A percentile compares a stretch with the other conserved stretches of the same genome.
phyloP scores from a whole-genome alignment of 2,329 filamentous ascomycete species.

The Sclerotinia sclerotiorum region DNA sequence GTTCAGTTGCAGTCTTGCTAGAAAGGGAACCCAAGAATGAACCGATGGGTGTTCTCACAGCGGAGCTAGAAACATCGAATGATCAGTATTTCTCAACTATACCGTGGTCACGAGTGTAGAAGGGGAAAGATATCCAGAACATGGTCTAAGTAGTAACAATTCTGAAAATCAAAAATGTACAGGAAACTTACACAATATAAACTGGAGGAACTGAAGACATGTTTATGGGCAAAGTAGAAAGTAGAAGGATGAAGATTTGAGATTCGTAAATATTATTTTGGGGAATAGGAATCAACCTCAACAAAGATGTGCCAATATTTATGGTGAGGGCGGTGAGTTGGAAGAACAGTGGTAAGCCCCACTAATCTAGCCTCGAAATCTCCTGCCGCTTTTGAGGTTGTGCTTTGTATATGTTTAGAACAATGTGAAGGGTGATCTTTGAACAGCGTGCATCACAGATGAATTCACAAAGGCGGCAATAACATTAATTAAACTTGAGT shows the following conservation, averaged over 20 bases:
- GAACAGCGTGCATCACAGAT: neutral
- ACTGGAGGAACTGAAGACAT: constrained; percentile 84
- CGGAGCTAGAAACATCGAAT: constrained; percentile 49
- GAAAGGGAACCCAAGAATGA: constrained; percentile 93
- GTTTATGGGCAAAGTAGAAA: constrained; percentile 39
- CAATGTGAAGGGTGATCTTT: neutral
- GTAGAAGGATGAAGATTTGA: neutral
- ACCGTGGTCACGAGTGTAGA: neutral
- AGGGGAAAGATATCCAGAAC: neutral
- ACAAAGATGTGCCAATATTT: constrained; percentile 16
- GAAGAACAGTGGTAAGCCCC: neutral
- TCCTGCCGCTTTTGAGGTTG: constrained; percentile 3
- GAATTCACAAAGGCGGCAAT: neutral
- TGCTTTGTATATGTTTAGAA: neutral
- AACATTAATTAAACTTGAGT: too few relatives aligned
- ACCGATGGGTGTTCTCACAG: constrained; percentile 85
- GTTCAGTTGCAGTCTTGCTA: constrained; percentile 79
- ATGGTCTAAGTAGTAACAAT: neutral
- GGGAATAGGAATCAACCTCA: neutral
- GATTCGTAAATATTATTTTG: constrained; percentile 9
- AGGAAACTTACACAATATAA: constrained; percentile 69
- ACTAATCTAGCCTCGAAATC: neutral
- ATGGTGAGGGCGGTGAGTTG: neutral
- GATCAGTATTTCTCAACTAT: constrained; percentile 1
- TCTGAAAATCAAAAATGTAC: neutral